Percentiles rank a stretch among this genome's conserved stretches.
These are phyloP conservation scores for Plasmodium blacklocki DNA, from an alignment of 169 alveolate species.

Conservation along the genomic window DNA sequence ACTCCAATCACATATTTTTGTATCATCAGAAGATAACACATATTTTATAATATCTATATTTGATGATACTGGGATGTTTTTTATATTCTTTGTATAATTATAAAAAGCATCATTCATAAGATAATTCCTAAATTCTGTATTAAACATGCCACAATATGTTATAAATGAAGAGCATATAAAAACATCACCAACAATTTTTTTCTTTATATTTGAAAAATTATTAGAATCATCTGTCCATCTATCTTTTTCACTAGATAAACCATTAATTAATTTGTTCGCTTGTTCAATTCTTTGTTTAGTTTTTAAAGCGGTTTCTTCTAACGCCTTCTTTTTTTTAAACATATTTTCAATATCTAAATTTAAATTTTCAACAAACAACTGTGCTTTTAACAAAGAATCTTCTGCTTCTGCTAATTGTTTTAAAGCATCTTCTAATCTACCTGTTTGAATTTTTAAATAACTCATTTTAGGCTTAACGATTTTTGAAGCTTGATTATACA, in stretches of 20 bases:
- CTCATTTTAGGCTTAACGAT: slow-evolving; percentile 97
- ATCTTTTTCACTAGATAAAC: slow-evolving; percentile 94
- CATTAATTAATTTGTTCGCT: slow-evolving; percentile 95
- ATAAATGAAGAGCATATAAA: slow-evolving; percentile 94
- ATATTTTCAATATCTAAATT: slow-evolving; percentile 92
- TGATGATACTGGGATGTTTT: slow-evolving; percentile 85
- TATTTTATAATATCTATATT: slow-evolving; percentile 68
- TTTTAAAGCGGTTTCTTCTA: slow-evolving; percentile 92
- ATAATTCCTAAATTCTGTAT: slow-evolving; percentile 94
- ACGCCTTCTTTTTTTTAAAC: slow-evolving; percentile 91
- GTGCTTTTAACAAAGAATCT: slow-evolving; percentile 91
- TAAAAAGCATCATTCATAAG: slow-evolving; percentile 92
- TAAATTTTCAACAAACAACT: slow-evolving; percentile 90
- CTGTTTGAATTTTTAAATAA: slow-evolving; percentile 92
- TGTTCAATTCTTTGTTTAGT: slow-evolving; percentile 94
- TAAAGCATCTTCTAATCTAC: slow-evolving; percentile 91
- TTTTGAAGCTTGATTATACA: slow-evolving; percentile 95
- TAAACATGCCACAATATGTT: slow-evolving; percentile 96
- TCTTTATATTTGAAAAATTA: slow-evolving; percentile 91
- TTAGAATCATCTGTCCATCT: slow-evolving; percentile 96
- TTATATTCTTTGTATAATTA: slow-evolving; percentile 88
- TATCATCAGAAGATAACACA: slow-evolving; percentile 54
- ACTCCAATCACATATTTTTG: slow-evolving; percentile 81
- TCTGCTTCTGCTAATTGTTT: slow-evolving; percentile 93
- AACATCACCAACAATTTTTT: slow-evolving; percentile 95